Percentiles rank a stretch among this genome's conserved stretches.
phyloP scores from a whole-genome alignment of 495 filamentous ascomycete species.

The Aspergillus conjunctus region DNA sequence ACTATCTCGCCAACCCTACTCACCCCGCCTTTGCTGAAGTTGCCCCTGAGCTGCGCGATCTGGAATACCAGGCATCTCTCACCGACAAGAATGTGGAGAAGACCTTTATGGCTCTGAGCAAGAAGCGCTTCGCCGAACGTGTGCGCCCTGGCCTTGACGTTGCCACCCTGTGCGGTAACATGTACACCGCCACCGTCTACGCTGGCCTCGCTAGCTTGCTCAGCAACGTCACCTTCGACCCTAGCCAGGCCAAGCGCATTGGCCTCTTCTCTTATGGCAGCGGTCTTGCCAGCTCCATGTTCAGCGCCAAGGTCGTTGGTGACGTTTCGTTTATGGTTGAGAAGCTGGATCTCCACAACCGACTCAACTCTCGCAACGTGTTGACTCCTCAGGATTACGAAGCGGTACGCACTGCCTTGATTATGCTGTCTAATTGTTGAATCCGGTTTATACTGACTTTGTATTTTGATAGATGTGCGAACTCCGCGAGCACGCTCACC shows the following conservation, averaged over 20 bases:
- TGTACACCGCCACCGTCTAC: conserved; percentile 97
- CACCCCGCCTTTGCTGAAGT: conserved; percentile 82
- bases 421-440: not conserved
- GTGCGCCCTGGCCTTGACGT: conserved; percentile 83
- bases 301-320: conserved; percentile 82
- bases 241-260: conserved; percentile 80
- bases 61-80: conserved; percentile 83
- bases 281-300: conserved; percentile 86
- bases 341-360: conserved; percentile 77
- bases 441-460: conserved; percentile 14
- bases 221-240: conserved; percentile 67
- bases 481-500: conserved; percentile 89
- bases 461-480: conserved; percentile 73
- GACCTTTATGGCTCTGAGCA: conserved; percentile 90
- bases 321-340: conserved; percentile 73
- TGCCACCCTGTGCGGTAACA: conserved; percentile 95
- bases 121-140: conserved; percentile 92
- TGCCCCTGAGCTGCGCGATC: conserved; percentile 77
- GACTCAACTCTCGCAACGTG: conserved; percentile 67
- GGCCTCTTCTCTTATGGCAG: conserved; percentile 95
- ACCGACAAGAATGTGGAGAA: conserved; percentile 95
- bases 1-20: conserved; percentile 79
- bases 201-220: conserved; percentile 78
- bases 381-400: conserved; percentile 87
- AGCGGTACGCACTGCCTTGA: conserved; percentile 56